Base-by-base conservation (phyloP, 2,329 filamentous ascomycete species). In the Aspergillus versicolor region DNA sequence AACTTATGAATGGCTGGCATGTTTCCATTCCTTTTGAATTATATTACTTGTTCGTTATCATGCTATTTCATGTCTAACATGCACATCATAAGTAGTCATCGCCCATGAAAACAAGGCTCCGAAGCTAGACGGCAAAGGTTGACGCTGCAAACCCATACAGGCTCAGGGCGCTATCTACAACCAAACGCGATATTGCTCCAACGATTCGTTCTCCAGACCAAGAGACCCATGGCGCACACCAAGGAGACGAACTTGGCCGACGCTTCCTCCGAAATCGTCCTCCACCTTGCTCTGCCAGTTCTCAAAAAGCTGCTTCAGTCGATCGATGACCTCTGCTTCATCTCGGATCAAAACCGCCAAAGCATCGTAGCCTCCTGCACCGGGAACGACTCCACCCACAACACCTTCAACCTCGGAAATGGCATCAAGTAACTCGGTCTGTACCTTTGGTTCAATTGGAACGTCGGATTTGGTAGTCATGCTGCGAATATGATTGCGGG, bases 351-450 rank as follows among this genome's bases (percentile, higher is more conserved):
- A 74, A 59, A 99, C 73, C 1, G 88, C 89, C 54, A 96, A 82
- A 1, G 94, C 94, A 78, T 99, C 94, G 69, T 90, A 97, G 0
- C 94, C 94, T 9, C 94, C 94, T 0, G 94, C 94, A 0, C 94
- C 94, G 0, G 94, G 94, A 0, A 97, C 94, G 0, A 97, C 91
- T 0, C 92, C 94, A 0, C 92, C 92, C 62, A 92, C 84, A 3
- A 97, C 92, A 5, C 93, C 94, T 0, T 88, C 82, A 1, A 97
- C 77, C 4, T 76, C 72, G 3, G 81, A 83, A 56, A 93, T 81
- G 9, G 86, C 89, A 74, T 99, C 89, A 37, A 99, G 77, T 58
- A 99, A 79, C 68, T 85, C 84, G 2, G 91, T 96, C 81, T 99
- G 94, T 64, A 88, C 87, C 42, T 80, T 80, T 0, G 94, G 94